phyloP scores from a whole-genome alignment of 179 eudicot genomes.

The Silene coronaria region DNA sequence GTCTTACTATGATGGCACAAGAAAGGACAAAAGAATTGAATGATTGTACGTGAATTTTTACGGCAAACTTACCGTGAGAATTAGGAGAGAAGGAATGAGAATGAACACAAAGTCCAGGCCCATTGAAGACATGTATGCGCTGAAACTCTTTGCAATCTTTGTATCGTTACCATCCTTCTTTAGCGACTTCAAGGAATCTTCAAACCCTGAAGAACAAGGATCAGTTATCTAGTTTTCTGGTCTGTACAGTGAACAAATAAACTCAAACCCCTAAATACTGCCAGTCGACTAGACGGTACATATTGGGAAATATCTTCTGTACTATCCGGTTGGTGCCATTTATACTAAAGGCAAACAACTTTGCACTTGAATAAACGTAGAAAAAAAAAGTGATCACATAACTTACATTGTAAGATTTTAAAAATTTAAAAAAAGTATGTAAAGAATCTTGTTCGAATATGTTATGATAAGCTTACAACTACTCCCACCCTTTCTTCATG shows the following conservation, averaged over 20 bases:
- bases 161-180: constrained; percentile 60
- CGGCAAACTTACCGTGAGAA: constrained; percentile 64
- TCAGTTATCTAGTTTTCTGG: constrained; percentile 13
- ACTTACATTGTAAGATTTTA: neutral
- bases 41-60: neutral
- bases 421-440: neutral
- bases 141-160: constrained; percentile 32
- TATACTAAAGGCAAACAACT: neutral
- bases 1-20: neutral
- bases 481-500: no score
- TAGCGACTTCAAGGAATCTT: constrained; percentile 18
- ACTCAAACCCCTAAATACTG: neutral
- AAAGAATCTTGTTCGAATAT: neutral
- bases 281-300: constrained; percentile 3
- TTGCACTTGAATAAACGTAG: neutral
- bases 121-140: constrained; percentile 37
- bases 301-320: neutral
- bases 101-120: constrained; percentile 56
- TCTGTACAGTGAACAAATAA: neutral
- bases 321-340: neutral
- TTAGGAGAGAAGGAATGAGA: constrained; percentile 52
- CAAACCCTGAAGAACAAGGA: constrained; percentile 32
- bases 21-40: neutral
- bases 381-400: neutral
- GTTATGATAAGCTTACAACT: neutral